Percentiles rank a stretch among this genome's conserved stretches.
phyloP scores from a whole-genome alignment of 2,329 filamentous ascomycete species.

The Tolypocladium ovalisporum region DNA sequence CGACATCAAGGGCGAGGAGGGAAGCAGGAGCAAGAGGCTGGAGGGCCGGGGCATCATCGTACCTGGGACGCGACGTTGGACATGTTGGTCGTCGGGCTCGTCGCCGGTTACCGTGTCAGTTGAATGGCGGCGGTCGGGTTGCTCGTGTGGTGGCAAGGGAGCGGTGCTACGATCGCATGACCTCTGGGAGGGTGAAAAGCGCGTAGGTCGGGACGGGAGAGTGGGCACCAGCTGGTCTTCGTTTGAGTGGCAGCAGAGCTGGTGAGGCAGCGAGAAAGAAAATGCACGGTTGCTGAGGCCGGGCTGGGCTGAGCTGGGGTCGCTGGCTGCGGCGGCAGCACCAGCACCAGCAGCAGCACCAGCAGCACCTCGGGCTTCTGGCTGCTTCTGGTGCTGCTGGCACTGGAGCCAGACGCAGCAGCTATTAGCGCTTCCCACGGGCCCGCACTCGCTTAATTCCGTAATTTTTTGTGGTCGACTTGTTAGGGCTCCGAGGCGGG shows the following conservation, averaged over 20 bases:
- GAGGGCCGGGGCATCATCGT: conserved; percentile 27
- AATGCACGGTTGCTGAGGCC: conserved; percentile 6
- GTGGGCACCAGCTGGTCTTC: conserved; percentile 1
- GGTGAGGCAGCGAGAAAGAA: not conserved
- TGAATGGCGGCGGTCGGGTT: conserved; percentile 22
- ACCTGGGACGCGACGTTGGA: conserved; percentile 50
- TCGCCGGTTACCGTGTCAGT: conserved; percentile 32
- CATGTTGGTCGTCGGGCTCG: conserved; percentile 45
- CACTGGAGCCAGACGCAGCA: not conserved
- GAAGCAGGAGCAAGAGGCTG: not conserved
- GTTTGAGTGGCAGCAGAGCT: not conserved
- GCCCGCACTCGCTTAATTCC: conserved; percentile 10
- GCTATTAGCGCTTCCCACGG: conserved; percentile 1
- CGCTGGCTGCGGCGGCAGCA: too few relatives aligned
- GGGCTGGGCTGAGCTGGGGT: not conserved
- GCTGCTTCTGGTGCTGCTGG: conserved; percentile 2
- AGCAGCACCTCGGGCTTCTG: not conserved
- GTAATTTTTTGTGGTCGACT: conserved; percentile 13
- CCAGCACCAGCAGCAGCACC: too few relatives aligned
- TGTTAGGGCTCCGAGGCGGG: conserved; percentile 11
- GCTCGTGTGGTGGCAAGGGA: conserved; percentile 19
- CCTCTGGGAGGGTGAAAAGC: conserved; percentile 16
- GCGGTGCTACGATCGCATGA: conserved; percentile 26
- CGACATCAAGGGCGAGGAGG: not conserved
- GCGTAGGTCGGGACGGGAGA: conserved; percentile 8